phyloP scores from a whole-genome alignment of 192 early-diverging fungal species.

The Spizellomyces sp. region DNA sequence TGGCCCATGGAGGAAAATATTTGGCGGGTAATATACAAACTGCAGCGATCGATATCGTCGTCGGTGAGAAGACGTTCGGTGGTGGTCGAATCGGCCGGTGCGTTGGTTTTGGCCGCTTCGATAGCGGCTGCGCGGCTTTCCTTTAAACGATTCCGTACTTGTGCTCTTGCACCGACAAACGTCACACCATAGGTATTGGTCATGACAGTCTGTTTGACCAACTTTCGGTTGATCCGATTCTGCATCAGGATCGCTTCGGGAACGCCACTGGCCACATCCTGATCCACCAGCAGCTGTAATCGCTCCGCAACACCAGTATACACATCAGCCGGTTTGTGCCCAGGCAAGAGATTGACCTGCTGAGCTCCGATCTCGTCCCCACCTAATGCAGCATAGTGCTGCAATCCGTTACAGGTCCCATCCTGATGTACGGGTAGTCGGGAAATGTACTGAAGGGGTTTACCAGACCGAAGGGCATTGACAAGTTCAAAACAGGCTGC shows the following conservation, averaged over 20 bases:
- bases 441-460: conserved; percentile 73
- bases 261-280: conserved; percentile 66
- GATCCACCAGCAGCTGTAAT: conserved; percentile 69
- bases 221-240: conserved; percentile 80
- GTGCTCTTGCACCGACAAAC: conserved; percentile 85
- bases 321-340: conserved; percentile 88
- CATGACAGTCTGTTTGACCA: conserved; percentile 99
- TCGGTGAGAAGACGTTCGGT: conserved; percentile 58
- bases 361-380: conserved; percentile 85
- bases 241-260: conserved; percentile 64
- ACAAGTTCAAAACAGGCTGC: conserved; percentile 86
- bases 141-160: conserved; percentile 82
- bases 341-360: conserved; percentile 86
- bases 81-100: conserved; percentile 20
- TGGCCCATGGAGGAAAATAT: conserved; percentile 87
- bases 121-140: conserved; percentile 52
- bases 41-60: conserved; percentile 62
- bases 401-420: conserved; percentile 96
- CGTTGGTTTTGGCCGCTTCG: not conserved
- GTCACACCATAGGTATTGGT: conserved; percentile 99
- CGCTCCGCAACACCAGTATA: conserved; percentile 83
- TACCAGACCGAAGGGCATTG: conserved; percentile 67
- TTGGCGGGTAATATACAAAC: conserved; percentile 75
- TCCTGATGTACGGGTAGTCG: conserved; percentile 92
- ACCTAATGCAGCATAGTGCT: conserved; percentile 97